Conservation (phyloP, 2,329 filamentous ascomycete genomes). For the Arthrobotrys sinensis region DNA sequence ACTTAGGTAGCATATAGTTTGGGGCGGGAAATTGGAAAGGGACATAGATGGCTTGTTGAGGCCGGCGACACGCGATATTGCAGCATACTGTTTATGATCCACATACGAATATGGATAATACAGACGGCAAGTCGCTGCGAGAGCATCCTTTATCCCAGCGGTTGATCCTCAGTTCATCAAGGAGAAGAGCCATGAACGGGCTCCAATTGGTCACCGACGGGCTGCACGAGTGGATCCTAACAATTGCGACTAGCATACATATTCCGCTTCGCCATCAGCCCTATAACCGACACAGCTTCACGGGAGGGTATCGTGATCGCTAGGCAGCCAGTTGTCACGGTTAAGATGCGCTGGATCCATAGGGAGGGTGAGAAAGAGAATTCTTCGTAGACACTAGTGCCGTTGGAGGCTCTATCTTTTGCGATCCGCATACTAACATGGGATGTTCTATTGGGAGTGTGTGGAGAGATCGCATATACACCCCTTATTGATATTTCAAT, state of each 20-base stretch:
- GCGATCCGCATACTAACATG: constrained; percentile 2
- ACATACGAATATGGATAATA: constrained; percentile 17
- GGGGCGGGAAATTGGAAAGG: constrained; percentile 58
- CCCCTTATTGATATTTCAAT: constrained; percentile 17
- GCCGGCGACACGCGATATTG: constrained; percentile 37
- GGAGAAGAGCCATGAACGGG: constrained; percentile 4
- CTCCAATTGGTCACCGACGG: constrained; percentile 45
- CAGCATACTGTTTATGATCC: constrained; percentile 1
- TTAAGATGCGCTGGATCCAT: constrained; percentile 49
- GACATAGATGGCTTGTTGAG: constrained; percentile 25
- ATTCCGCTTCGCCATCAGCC: constrained; percentile 42
- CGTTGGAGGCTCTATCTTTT: constrained; percentile 24
- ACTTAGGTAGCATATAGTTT: constrained; percentile 10
- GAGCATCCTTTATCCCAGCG: constrained; percentile 26
- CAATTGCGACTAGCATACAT: constrained; percentile 33
- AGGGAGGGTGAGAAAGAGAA: constrained; percentile 6
- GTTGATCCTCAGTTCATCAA: constrained; percentile 28
- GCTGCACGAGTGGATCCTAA: constrained; percentile 39
- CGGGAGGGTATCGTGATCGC: constrained; percentile 25
- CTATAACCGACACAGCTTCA: constrained; percentile 37
- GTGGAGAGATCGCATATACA: constrained; percentile 22
- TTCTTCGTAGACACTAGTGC: constrained; percentile 10
- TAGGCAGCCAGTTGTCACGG: constrained; percentile 50
- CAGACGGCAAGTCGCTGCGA: constrained; percentile 13
- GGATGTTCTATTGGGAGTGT: constrained; percentile 11